Evolutionary conservation across 2,329 filamentous ascomycete species (phyloP).

Genomic region (Chaetomium strumarium): DNA sequence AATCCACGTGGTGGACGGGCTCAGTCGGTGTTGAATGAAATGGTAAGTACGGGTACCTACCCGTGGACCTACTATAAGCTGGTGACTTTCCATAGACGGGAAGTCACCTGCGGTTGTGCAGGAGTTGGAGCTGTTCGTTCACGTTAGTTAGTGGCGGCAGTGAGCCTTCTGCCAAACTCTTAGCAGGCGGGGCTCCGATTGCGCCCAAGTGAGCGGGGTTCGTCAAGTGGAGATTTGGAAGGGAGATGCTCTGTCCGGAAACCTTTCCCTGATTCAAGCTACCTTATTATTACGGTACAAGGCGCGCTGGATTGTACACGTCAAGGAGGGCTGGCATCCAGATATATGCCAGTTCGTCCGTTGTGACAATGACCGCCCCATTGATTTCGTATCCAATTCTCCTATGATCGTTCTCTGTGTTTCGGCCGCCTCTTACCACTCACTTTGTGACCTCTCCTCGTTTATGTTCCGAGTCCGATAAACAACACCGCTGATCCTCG

Average conservation of each 20-base stretch:
- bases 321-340: constrained; percentile 12
- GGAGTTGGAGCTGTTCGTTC: no score
- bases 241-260: not conserved
- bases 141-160: constrained; percentile 1
- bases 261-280: not conserved
- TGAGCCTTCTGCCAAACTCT: not conserved
- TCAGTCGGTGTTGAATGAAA: not conserved
- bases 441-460: not conserved
- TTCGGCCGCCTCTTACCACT: not conserved
- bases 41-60: no score
- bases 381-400: constrained; percentile 1
- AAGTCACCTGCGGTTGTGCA: constrained; percentile 15
- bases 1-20: no score
- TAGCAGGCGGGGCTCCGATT: not conserved
- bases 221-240: not conserved
- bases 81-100: no score
- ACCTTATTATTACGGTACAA: no score
- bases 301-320: no score
- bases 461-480: not conserved
- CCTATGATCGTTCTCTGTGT: constrained; percentile 3
- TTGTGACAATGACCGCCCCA: constrained; percentile 9
- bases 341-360: constrained; percentile 4
- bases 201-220: not conserved
- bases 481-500: not conserved
- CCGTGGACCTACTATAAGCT: no score